Base-by-base conservation (phyloP, 1,139 yeast species). In the Pichia terricola region DNA sequence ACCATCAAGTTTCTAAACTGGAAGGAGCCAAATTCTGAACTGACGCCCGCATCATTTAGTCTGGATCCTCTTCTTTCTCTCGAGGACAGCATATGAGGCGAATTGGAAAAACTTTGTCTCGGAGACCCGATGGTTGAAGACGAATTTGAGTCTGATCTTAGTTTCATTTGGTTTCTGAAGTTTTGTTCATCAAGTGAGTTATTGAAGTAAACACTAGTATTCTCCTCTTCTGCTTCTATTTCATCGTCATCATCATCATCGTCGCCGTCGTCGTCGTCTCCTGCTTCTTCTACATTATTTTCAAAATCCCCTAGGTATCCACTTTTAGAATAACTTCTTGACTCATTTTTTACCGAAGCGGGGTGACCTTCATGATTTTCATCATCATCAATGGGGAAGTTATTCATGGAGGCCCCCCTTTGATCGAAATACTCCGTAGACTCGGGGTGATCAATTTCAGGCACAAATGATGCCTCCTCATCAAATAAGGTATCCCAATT, bases 1-100 rank as follows among this genome's bases (percentile, higher is more conserved):
- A 94, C 94, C 10, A 91, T 81, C 50, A 94, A 67, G 60, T 94
- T 94, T 54, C 96, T 73, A 64, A 86, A 94, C 49, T 86, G 81
- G 62, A 94, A 94, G 3, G 94, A 81, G 0, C 99, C 99, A 72
- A 91, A 94, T 55, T 89, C 97, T 32, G 79, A 76, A 40, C 77
- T 70, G 11, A 11, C 11, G 2, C 73, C 64, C 3, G 72, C 68
- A 50, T 87, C 96, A 43, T 82, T 83, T 48, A 85, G 63, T 51
- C 85, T 68, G 60, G 84, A 70, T 44, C 83, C 72, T 55, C 91
- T 61, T 28, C 63, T 53, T 44, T 59, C 62, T 27, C 59, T 47
- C 25, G 54, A 49, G 6, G 48, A 39, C 6, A 47, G 8, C 25
- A 50, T 40, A 5, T 52, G 47, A 8, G 50, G 42, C 8, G 49